These are phyloP conservation scores for Beauveria sp. DNA, from an alignment of 2,329 filamentous ascomycete genomes.

Conservation along the genomic window DNA sequence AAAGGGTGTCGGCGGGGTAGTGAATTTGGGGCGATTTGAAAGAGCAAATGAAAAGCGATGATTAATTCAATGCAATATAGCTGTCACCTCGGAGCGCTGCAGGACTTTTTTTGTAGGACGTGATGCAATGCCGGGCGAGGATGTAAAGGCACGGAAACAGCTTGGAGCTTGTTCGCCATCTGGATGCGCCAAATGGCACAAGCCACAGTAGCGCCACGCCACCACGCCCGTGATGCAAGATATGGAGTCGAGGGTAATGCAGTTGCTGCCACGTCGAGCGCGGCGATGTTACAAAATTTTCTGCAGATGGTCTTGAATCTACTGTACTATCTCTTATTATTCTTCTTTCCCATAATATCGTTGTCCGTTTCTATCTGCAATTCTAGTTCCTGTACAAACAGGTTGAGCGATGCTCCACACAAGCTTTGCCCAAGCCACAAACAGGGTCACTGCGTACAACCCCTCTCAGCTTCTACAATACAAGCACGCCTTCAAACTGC, in stretches of 20 bases:
- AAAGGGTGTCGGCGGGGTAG: neutral
- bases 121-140: neutral
- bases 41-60: neutral
- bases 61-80: neutral
- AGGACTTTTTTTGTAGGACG: neutral
- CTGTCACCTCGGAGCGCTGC: neutral
- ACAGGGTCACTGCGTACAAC: neutral
- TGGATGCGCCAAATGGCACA: neutral
- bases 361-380: too few species aligned
- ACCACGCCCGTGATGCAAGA: neutral
- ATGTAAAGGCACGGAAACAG: neutral
- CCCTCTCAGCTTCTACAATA: neutral
- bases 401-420: neutral
- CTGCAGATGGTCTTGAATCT: too few species aligned
- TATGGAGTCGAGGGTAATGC: neutral
- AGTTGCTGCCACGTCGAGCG: neutral
- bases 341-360: too few species aligned
- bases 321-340: too few species aligned
- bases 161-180: neutral
- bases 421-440: neutral
- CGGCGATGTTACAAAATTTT: too few species aligned
- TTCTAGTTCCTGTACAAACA: too few species aligned
- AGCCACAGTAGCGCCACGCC: slow-evolving; percentile 1
- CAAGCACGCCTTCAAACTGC: neutral
- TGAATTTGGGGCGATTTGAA: neutral